Percentiles rank a stretch among this genome's conserved stretches.
Evolutionary conservation across 2,329 filamentous ascomycete species (phyloP).

Genomic region (Claviceps sp.): DNA sequence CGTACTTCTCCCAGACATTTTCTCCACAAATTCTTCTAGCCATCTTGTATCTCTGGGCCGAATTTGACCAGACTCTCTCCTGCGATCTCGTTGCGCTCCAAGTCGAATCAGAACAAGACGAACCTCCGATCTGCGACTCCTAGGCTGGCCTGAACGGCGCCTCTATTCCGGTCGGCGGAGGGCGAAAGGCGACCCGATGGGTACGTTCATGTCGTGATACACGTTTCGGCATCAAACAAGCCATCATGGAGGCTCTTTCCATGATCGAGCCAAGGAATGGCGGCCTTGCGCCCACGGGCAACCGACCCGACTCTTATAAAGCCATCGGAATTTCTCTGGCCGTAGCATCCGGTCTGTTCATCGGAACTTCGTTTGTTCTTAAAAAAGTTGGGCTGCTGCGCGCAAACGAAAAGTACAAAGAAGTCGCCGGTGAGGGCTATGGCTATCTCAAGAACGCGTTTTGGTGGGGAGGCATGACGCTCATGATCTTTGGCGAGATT

Average conservation of each 20-base stretch:
- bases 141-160: not conserved
- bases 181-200: not conserved
- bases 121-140: not conserved
- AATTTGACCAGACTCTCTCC: not conserved
- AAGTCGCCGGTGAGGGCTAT: conserved; percentile 91
- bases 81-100: not conserved
- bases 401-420: conserved; percentile 92
- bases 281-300: not conserved
- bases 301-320: conserved; percentile 46
- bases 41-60: not conserved
- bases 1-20: too few relatives aligned
- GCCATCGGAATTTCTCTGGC: conserved; percentile 76
- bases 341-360: conserved; percentile 78
- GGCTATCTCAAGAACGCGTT: conserved; percentile 89
- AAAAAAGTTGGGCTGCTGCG: conserved; percentile 87
- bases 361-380: conserved; percentile 86
- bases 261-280: not conserved
- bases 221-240: not conserved
- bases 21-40: not conserved
- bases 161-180: not conserved
- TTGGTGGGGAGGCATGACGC: conserved; percentile 92
- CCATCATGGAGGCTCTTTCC: not conserved
- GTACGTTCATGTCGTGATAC: not conserved
- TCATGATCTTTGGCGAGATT: conserved; percentile 94
- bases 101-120: too few relatives aligned